phyloP scores from a whole-genome alignment of 2,329 filamentous ascomycete species.

The Blastomyces silverae region DNA sequence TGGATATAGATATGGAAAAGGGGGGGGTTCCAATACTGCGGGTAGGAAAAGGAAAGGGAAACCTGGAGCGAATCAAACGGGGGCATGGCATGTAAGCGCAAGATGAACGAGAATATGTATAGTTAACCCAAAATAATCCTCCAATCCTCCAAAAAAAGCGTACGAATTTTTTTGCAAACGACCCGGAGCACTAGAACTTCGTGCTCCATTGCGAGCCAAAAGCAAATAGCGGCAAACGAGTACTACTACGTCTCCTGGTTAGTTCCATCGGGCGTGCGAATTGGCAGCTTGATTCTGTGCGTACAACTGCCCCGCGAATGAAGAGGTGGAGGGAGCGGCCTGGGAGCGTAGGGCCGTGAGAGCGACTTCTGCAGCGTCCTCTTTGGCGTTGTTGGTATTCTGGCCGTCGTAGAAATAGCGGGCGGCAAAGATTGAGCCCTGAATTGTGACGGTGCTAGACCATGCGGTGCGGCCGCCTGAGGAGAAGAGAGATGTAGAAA shows the following conservation, averaged over 20 bases:
- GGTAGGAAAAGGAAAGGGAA: background rate
- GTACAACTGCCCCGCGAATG: constrained; percentile 9
- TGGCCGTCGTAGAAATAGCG: constrained; percentile 89
- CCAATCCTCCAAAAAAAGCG: background rate
- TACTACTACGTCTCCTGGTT: background rate
- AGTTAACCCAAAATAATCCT: too few species aligned
- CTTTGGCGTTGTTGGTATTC: constrained; percentile 77
- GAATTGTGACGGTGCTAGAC: constrained; percentile 73
- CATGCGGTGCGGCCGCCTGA: constrained; percentile 83
- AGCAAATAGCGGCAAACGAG: background rate
- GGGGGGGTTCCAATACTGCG: too few species aligned
- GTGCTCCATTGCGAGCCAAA: background rate
- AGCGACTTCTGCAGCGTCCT: constrained; percentile 84
- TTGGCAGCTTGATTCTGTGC: constrained; percentile 4
- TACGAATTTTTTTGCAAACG: background rate
- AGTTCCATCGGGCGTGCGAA: background rate
- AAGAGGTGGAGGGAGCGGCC: background rate
- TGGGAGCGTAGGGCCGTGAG: constrained; percentile 27
- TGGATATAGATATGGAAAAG: background rate
- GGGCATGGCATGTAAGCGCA: background rate
- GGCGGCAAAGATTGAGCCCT: constrained; percentile 59
- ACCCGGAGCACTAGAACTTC: background rate
- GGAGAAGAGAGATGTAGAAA: constrained; percentile 26
- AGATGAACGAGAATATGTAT: background rate
- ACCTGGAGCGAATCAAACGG: background rate